Percentiles rank a stretch among this genome's conserved stretches.
phyloP scores from a whole-genome alignment of 2,329 filamentous ascomycete species.

The Penicillium sp. region DNA sequence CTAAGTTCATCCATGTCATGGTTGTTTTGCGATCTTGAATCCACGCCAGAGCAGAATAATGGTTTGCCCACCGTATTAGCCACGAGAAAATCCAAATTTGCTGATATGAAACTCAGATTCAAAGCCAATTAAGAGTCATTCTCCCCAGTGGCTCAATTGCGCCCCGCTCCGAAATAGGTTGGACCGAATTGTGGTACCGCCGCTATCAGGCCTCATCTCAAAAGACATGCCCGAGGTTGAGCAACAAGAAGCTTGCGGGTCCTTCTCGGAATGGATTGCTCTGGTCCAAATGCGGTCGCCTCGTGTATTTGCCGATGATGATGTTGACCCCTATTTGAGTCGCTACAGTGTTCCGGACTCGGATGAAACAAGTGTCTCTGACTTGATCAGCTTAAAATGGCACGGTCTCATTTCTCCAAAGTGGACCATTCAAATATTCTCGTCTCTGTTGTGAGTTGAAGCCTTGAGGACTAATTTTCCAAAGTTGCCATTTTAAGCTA shows the following conservation, averaged over 20 bases:
- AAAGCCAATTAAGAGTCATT: conserved; percentile 37
- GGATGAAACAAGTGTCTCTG: conserved; percentile 20
- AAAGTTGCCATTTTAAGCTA: conserved; percentile 4
- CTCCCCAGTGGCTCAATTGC: conserved; percentile 38
- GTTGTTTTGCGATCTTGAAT: conserved; percentile 68
- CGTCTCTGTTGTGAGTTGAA: conserved; percentile 37
- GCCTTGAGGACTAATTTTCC: neutral
- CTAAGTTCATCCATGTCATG: conserved; percentile 68
- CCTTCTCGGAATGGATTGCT: conserved; percentile 63
- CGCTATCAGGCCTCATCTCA: conserved; percentile 29
- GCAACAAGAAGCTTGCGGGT: conserved; percentile 61
- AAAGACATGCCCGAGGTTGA: conserved; percentile 39
- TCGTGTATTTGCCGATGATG: conserved; percentile 37
- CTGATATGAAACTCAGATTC: conserved; percentile 22
- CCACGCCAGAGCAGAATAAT: conserved; percentile 32
- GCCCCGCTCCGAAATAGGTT: conserved; percentile 25
- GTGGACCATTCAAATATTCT: conserved; percentile 42
- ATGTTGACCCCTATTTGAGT: conserved; percentile 45
- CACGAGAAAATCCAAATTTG: neutral
- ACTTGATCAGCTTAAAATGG: conserved; percentile 44
- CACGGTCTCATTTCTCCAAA: conserved; percentile 40
- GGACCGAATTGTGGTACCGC: conserved; percentile 31
- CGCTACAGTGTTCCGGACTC: conserved; percentile 42
- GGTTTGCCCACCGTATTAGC: conserved; percentile 39
- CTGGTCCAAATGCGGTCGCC: conserved; percentile 51